These are phyloP conservation scores for Aspergillus ellipticus DNA, from an alignment of 495 filamentous ascomycete species.

Conservation along the genomic window DNA sequence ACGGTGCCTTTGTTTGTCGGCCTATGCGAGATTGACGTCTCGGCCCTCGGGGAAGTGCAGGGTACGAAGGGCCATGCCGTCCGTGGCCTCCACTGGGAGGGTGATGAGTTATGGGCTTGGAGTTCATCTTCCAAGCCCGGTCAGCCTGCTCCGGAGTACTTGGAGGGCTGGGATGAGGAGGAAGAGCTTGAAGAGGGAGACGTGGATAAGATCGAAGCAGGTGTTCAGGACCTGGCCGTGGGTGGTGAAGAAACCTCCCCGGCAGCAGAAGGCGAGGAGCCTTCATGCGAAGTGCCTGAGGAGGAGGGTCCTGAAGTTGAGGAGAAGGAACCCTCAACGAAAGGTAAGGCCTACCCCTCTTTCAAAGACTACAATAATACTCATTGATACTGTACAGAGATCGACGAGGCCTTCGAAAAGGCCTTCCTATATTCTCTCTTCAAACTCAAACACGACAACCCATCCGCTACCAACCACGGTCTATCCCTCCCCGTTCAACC, in stretches of 20 bases:
- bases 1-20: conserved; percentile 64
- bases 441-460: conserved; percentile 50
- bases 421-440: conserved; percentile 65
- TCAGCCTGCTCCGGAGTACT: conserved; percentile 44
- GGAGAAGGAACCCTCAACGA: conserved; percentile 51
- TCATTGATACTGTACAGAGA: conserved; percentile 42
- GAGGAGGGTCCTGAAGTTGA: conserved; percentile 26
- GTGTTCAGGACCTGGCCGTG: conserved; percentile 40
- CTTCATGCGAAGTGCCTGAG: conserved; percentile 13
- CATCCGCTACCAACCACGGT: conserved; percentile 43
- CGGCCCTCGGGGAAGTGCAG: conserved; percentile 52
- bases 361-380: neutral
- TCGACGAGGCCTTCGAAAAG: conserved; percentile 65
- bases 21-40: conserved; percentile 64
- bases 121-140: conserved; percentile 54
- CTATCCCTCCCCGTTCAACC: conserved; percentile 61
- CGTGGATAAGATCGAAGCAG: conserved; percentile 36
- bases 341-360: conserved; percentile 36
- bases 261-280: conserved; percentile 27
- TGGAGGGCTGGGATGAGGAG: conserved; percentile 43
- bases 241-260: conserved; percentile 29
- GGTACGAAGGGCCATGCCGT: conserved; percentile 68
- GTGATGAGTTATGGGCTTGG: conserved; percentile 71
- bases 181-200: conserved; percentile 28
- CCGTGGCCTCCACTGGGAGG: conserved; percentile 65